Conservation (phyloP, 768 basidiomycete species). For the Agrocybe chaxingu region DNA sequence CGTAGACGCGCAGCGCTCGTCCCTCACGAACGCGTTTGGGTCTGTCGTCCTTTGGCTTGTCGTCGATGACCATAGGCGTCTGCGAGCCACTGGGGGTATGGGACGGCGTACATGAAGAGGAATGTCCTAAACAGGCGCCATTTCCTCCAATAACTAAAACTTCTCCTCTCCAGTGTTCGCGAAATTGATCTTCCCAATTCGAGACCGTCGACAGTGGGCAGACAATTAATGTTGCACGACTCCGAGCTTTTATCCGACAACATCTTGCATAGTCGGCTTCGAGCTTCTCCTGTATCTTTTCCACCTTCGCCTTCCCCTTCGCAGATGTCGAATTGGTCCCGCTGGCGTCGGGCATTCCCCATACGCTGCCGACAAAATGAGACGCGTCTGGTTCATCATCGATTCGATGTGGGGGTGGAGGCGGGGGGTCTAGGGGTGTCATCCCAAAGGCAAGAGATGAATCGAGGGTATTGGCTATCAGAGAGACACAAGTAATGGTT, state of each 20-base stretch:
- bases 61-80: constrained; percentile 24
- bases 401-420: constrained; percentile 30
- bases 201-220: constrained; percentile 96
- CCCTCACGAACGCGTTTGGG: constrained; percentile 40
- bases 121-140: constrained; percentile 38
- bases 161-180: constrained; percentile 93
- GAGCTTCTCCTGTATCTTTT: constrained; percentile 63
- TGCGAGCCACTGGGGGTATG: constrained; percentile 32
- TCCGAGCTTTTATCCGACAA: constrained; percentile 76
- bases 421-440: constrained; percentile 45
- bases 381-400: constrained; percentile 33
- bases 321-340: constrained; percentile 27
- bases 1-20: constrained; percentile 75
- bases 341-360: constrained; percentile 70
- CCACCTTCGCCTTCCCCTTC: constrained; percentile 66
- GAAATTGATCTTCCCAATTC: constrained; percentile 99
- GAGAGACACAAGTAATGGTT: constrained; percentile 92
- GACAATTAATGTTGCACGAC: constrained; percentile 91
- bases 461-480: constrained; percentile 82
- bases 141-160: constrained; percentile 81
- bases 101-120: constrained; percentile 32
- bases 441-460: constrained; percentile 67
- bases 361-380: constrained; percentile 78
- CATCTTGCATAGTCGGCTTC: constrained; percentile 69
- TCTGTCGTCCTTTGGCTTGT: constrained; percentile 28